Base-by-base conservation (phyloP, 192 early-diverging fungal genomes). In the Diversispora epigaea region DNA sequence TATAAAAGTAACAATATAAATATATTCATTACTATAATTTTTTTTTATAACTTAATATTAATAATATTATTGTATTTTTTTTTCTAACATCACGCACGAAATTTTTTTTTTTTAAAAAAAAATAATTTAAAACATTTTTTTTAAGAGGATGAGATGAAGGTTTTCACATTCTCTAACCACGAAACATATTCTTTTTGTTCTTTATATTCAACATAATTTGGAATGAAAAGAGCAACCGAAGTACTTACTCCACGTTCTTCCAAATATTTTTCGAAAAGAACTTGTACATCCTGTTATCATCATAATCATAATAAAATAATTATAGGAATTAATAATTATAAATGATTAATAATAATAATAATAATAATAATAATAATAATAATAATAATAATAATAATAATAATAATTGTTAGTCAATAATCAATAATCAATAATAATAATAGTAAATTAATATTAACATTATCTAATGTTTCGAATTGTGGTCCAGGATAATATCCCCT, bases 121-220 rank as follows among this genome's bases (percentile, higher is more conserved):
- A 1, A 1, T 32, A 32, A 32, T 32, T 32, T 32, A 32, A 32
- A 32, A 32, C 25, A 32, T 32, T 32, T 1, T 32, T 32, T 32
- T 32, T 32, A 32, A 32, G 25, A 32, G 0, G 25, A 32, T 32
- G 25, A 32, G 25, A 32, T 32, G 25, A 32, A 32, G 2, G 25
- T 32, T 32, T 32, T 89, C 68, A 97, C 89, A 45, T 89, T 86
- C 71, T 90, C 83, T 44, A 98, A 82, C 96, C 96, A 98, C 76
- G 85, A 79, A 14, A 87, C 78, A 80, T 98, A 98, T 86, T 98
- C 96, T 71, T 88, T 82, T 85, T 96, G 95, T 86, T 98, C 96
- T 89, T 97, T 98, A 86, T 86, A 87, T 85, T 95, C 94, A 73
- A 96, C 87, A 83, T 93, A 98, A 77, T 87, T 88, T 65, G 93